Percentiles rank a stretch among this genome's conserved stretches.
phyloP scores from a whole-genome alignment of 108 stramenopile species.

The Nitzschia sp. region DNA sequence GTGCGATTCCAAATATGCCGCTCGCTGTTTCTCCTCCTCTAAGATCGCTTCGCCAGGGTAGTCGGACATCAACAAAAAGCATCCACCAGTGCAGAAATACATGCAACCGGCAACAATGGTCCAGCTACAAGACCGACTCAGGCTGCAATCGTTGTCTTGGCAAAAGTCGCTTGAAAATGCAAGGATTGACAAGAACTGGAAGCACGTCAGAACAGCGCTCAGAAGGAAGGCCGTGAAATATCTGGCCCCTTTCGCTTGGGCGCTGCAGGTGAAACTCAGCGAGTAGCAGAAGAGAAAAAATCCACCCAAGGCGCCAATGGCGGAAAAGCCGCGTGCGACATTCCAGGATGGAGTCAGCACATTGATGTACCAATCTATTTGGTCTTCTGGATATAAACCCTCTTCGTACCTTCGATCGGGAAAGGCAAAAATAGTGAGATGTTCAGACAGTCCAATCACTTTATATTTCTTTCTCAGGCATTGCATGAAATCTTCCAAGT shows the following conservation, averaged over 20 bases:
- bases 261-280: constrained; percentile 16
- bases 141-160: constrained; percentile 19
- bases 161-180: constrained; percentile 28
- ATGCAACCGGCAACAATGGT: not conserved
- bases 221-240: constrained; percentile 11
- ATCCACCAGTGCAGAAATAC: constrained; percentile 24
- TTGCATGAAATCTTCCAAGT: too few species aligned
- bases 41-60: constrained; percentile 15
- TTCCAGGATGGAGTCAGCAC: constrained; percentile 13
- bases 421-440: too few species aligned
- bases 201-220: constrained; percentile 19
- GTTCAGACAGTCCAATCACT: too few species aligned
- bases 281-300: constrained; percentile 19
- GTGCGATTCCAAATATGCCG: not conserved
- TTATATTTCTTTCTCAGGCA: too few species aligned
- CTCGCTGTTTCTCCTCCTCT: not conserved
- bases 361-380: constrained; percentile 9
- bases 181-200: constrained; percentile 31
- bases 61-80: constrained; percentile 17
- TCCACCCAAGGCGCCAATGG: not conserved
- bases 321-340: constrained; percentile 5
- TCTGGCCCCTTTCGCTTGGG: constrained; percentile 18
- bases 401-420: too few species aligned
- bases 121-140: constrained; percentile 20
- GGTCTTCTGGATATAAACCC: not conserved